Evolutionary conservation across 768 basidiomycete genomes (phyloP).

Genomic region (Collybia sordida): DNA sequence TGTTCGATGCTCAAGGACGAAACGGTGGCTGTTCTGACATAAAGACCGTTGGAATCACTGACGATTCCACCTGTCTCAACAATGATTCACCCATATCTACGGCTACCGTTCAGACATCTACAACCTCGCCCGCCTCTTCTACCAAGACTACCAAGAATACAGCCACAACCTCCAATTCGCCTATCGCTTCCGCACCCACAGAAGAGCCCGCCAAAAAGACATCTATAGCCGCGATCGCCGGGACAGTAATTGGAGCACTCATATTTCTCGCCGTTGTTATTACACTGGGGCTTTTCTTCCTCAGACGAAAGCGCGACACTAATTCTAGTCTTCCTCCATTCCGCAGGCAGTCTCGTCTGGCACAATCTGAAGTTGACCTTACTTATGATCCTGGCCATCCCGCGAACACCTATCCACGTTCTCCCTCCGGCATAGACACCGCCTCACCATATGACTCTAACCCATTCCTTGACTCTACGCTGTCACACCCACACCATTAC

Average conservation of each 20-base stretch:
- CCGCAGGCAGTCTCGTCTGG: conserved; percentile 26
- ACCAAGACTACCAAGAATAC: conserved; percentile 15
- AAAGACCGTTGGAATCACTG: conserved; percentile 44
- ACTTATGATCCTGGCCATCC: conserved; percentile 28
- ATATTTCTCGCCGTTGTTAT: conserved; percentile 52
- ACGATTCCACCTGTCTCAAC: conserved; percentile 52
- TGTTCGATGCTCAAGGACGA: conserved; percentile 49
- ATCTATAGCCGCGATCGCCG: conserved; percentile 48
- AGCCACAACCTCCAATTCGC: conserved; percentile 17
- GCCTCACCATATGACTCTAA: conserved; percentile 12
- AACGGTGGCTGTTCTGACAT: conserved; percentile 63
- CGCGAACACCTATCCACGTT: conserved; percentile 27
- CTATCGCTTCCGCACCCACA: conserved; percentile 22
- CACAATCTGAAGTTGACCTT: conserved; percentile 39
- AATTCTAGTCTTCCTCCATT: conserved; percentile 8
- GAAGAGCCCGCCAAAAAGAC: conserved; percentile 16
- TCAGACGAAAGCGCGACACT: conserved; percentile 34
- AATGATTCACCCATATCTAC: conserved; percentile 54
- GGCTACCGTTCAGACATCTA: conserved; percentile 7
- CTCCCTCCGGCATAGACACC: conserved; percentile 13
- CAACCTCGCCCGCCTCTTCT: conserved; percentile 13
- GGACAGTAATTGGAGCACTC: conserved; percentile 51
- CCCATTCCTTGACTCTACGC: conserved; percentile 26
- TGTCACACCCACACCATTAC: conserved; percentile 12
- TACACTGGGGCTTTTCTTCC: conserved; percentile 51